A percentile compares a stretch with the other conserved stretches of the same genome.
phyloP scores from a whole-genome alignment of 495 filamentous ascomycete species.

The Hyphodiscus hymeniophilus region DNA sequence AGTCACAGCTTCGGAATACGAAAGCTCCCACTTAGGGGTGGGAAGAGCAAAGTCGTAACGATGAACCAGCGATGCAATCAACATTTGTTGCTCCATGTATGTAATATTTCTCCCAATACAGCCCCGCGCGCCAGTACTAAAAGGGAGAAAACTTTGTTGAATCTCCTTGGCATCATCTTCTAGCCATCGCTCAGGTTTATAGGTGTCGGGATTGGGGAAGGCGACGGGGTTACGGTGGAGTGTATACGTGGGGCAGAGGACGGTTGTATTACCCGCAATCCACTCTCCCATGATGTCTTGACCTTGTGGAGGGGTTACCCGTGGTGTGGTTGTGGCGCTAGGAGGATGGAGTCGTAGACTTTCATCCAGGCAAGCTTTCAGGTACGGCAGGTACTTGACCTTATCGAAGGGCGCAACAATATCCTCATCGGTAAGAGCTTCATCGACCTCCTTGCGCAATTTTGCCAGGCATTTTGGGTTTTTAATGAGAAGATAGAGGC shows the following conservation, averaged over 20 bases:
- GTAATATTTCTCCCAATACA: conserved; percentile 39
- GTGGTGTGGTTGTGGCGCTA: conserved; percentile 33
- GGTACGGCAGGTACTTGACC: conserved; percentile 25
- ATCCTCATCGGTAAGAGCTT: too few species aligned
- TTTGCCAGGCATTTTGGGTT: too few species aligned
- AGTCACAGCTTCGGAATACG: conserved; percentile 33
- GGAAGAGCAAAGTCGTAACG: conserved; percentile 31
- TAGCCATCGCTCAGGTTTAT: conserved; percentile 45
- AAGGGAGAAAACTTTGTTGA: conserved; percentile 34
- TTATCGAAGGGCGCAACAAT: too few species aligned
- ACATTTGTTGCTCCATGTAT: conserved; percentile 32
- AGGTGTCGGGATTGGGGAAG: conserved; percentile 39
- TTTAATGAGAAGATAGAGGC: too few species aligned
- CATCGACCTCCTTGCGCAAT: too few species aligned
- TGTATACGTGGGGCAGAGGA: conserved; percentile 37
- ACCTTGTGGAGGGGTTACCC: conserved; percentile 23
- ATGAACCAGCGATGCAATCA: conserved; percentile 17
- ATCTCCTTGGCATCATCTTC: conserved; percentile 26
- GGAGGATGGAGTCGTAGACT: conserved; percentile 28
- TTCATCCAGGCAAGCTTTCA: conserved; percentile 28
- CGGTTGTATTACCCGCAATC: conserved; percentile 27
- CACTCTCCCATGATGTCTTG: conserved; percentile 4
- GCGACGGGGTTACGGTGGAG: conserved; percentile 36
- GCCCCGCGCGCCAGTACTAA: conserved; percentile 31
- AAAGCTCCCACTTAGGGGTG: conserved; percentile 29